These are phyloP conservation scores for Solanum bulbocastanum DNA, from an alignment of 257 asterid genomes.

Conservation along the genomic window DNA sequence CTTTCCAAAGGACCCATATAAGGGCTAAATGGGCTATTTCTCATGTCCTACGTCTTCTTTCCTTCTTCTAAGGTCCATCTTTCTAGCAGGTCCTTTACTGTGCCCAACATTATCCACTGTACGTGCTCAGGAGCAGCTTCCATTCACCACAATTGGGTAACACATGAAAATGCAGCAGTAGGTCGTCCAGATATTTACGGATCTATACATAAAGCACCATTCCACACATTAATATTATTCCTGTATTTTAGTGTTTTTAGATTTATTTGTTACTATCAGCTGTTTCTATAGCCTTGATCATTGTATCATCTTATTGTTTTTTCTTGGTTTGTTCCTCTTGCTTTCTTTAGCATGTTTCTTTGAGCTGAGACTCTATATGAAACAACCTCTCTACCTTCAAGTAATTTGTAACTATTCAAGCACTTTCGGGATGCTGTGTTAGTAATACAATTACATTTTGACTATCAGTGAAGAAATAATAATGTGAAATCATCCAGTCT, in stretches of 20 bases:
- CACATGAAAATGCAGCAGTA: neutral
- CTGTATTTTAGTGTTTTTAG: neutral
- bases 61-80: neutral
- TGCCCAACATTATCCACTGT: neutral
- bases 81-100: neutral
- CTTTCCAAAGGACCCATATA: neutral
- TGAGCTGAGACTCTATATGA: neutral
- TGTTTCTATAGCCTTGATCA: neutral
- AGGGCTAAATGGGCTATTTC: neutral
- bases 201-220: neutral
- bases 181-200: neutral
- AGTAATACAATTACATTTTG: neutral
- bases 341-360: neutral
- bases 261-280: neutral
- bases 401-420: neutral
- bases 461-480: neutral
- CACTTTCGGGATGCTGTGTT: neutral
- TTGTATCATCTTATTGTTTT: neutral
- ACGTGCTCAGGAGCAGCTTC: neutral
- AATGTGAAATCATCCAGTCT: neutral
- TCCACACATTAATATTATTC: neutral
- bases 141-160: neutral
- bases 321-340: neutral
- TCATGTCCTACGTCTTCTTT: neutral
- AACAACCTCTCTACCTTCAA: neutral